Evolutionary conservation across 164 flowering plant species (phyloP), one percentile per base, ranked within the genome.

Genomic region (Chloranthus sessilifolius): DNA sequence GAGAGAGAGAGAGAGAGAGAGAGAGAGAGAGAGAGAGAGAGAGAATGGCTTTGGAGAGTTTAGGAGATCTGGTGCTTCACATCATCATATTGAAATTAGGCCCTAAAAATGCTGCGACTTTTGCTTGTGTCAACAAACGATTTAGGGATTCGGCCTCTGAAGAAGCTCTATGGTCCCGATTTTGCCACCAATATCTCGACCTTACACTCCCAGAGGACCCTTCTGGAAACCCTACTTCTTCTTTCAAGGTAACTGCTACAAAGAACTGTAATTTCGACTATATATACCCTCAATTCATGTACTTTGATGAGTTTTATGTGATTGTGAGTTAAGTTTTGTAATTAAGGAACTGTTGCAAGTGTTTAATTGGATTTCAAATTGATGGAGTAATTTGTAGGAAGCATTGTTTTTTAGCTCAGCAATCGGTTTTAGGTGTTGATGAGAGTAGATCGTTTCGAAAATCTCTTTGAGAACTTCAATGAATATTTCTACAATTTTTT

Each of bases 201-300:
- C 76, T 94, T 27, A 38, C 74, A 11, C n/a, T 59, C 11, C 90
- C 90, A 22, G 39, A 58, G 8, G 89, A 83, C 36, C 92, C 78
- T 25, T 43, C 19, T 4, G 91, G 82, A n/a, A 65, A 78, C 43
- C 77, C 76, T 24, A 14, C 50, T 7, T 59, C 82, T 62, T 88
- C 98, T 19, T 92, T 88, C 80, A 83, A 76, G 94, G 96, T 85
- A 29, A 15, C 4, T 10, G 22, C 14, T 9, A 1, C 12, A n/a
- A n/a, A n/a, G n/a, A n/a, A n/a, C n/a, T n/a, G n/a, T n/a, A n/a
- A n/a, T n/a, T n/a, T n/a, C n/a, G n/a, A n/a, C n/a, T n/a, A n/a
- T n/a, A n/a, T n/a, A n/a, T n/a, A n/a, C n/a, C n/a, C n/a, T n/a
- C n/a, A n/a, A n/a, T n/a, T n/a, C n/a, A n/a, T n/a, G n/a, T n/a